Conservation (phyloP, 2,329 filamentous ascomycete genomes). For the Scedosporium minutisporum region DNA sequence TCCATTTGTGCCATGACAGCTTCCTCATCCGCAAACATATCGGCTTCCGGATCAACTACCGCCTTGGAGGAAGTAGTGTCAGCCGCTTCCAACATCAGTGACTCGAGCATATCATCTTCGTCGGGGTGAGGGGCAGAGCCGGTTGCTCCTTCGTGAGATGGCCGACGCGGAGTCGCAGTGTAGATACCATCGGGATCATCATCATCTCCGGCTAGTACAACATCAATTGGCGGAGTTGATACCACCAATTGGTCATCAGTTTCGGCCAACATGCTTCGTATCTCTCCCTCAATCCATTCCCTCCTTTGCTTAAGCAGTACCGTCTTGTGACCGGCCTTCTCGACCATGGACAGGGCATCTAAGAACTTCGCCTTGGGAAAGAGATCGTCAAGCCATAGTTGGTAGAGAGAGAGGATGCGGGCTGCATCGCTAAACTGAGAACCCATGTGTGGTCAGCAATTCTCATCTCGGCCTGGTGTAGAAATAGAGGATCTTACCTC, state of each 20-base stretch:
- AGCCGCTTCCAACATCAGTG: slow-evolving; percentile 42
- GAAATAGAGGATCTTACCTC: slow-evolving; percentile 47
- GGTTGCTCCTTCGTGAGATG: background rate
- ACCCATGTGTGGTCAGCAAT: background rate
- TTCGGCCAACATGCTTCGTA: slow-evolving; percentile 31
- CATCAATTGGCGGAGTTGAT: slow-evolving; percentile 16
- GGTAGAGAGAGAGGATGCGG: slow-evolving; percentile 79
- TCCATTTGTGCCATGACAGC: slow-evolving; percentile 59
- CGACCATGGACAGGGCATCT: slow-evolving; percentile 81
- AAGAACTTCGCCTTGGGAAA: slow-evolving; percentile 92
- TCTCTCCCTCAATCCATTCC: slow-evolving; percentile 76
- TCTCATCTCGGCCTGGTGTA: background rate
- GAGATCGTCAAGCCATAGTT: slow-evolving; percentile 92
- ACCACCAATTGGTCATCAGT: slow-evolving; percentile 20
- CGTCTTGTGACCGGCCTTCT: slow-evolving; percentile 85
- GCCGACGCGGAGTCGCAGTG: slow-evolving; percentile 36
- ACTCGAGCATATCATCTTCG: slow-evolving; percentile 42
- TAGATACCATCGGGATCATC: slow-evolving; percentile 44
- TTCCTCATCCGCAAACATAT: slow-evolving; percentile 52
- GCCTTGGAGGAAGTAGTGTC: slow-evolving; percentile 10
- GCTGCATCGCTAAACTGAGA: slow-evolving; percentile 71
- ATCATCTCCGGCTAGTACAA: slow-evolving; percentile 17
- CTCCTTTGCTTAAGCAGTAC: slow-evolving; percentile 63
- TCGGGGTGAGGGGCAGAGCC: slow-evolving; percentile 7
- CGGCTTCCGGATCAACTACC: slow-evolving; percentile 10